Evolutionary conservation across 1,284 basidiomycete genomes (phyloP), one percentile per base, ranked within the genome.

Genomic region (Rhodotorula sp.): DNA sequence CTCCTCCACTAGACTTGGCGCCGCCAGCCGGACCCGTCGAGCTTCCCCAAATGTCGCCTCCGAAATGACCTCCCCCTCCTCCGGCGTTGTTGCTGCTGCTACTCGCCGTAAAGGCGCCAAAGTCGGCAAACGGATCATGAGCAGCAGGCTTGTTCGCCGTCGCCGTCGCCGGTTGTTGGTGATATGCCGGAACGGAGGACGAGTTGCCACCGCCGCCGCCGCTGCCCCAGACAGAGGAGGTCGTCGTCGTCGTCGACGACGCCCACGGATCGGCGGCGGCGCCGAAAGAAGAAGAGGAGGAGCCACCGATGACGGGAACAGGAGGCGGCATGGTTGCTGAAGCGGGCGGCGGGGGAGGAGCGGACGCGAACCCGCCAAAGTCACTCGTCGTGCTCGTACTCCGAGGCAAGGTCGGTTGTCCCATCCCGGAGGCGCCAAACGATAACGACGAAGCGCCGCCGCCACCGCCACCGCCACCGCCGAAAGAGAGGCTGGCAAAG

Each of bases 51-150:
- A 75, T 63, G 34, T 70, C 61, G 5, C 48, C 61, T 23, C 61
- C 61, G 21, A n/a, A 51, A 34, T 56, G 54, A 12, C 15, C 59
- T 51, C n/a, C 26, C 52, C 31, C 57, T 52, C 23, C 43, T 31
- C 15, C 21, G 10, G 52, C 4, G 8, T 21, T 23, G 8, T 21
- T 14, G 23, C 52, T 54, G 29, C 3, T 29, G 29, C 29, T 29
- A 29, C 29, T 29, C 29, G 29, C 29, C 29, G 29, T 29, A 29
- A 29, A 64, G n/a, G 72, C 62, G 3, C 72, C 72, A 29, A 73
- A 73, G 12, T 73, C 72, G 15, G 68, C 72, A 10, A 73, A 73
- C 43, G 72, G 68, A 47, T 73, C 51, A 0, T 5, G 64, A 4
- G 59, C 5, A 4, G 69, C 43, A 16, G 65, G 14, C 26, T 58